A percentile compares a stretch with the other conserved stretches of the same genome.
Conservation (phyloP, 2,329 filamentous ascomycete species). For the Curvularia lunata region DNA sequence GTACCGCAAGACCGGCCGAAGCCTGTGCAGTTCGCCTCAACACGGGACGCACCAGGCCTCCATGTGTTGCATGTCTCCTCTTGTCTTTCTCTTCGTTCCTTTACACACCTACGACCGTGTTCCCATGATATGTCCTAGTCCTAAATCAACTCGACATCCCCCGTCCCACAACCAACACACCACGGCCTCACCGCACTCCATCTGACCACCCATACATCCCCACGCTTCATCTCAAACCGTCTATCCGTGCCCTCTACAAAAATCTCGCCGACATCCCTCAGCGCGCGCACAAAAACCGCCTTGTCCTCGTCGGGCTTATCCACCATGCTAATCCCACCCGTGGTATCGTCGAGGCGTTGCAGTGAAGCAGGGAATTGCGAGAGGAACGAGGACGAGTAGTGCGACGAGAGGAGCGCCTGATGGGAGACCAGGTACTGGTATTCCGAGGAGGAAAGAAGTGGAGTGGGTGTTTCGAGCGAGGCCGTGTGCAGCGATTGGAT, state of each 20-base stretch:
- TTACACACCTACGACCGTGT: neutral
- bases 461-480: conserved; percentile 57
- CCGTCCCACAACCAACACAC: conserved; percentile 64
- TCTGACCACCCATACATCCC: conserved; percentile 63
- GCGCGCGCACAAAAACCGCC: conserved; percentile 81
- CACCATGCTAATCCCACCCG: conserved; percentile 90
- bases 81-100: neutral
- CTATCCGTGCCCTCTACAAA: conserved; percentile 66
- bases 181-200: conserved; percentile 67
- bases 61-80: neutral
- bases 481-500: conserved; percentile 62
- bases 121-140: neutral
- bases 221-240: conserved; percentile 54
- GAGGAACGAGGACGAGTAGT: conserved; percentile 87
- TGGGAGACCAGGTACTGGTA: conserved; percentile 83
- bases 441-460: conserved; percentile 75
- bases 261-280: conserved; percentile 65
- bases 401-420: conserved; percentile 80
- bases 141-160: conserved; percentile 70
- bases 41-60: neutral
- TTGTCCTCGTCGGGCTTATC: conserved; percentile 81
- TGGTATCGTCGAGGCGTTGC: conserved; percentile 87
- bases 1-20: too few species aligned
- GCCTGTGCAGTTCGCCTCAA: neutral
- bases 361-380: conserved; percentile 78